A percentile compares a stretch with the other conserved stretches of the same genome.
Conservation (phyloP, 2,329 filamentous ascomycete genomes). For the Ceratocystis eucalypticola region DNA sequence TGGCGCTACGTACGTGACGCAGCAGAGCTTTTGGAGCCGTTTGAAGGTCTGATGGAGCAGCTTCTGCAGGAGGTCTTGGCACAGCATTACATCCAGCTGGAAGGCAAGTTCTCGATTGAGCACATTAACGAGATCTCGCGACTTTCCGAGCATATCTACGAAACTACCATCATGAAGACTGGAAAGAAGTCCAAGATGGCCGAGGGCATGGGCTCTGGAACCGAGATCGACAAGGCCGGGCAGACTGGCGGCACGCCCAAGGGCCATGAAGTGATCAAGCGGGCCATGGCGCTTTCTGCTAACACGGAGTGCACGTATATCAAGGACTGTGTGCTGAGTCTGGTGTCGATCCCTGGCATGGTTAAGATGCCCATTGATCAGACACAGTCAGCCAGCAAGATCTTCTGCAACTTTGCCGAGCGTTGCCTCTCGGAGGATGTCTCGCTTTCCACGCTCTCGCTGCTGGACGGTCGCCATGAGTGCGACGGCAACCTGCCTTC, state of each 20-base stretch:
- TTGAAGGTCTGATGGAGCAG: conserved; percentile 13
- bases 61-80: conserved; percentile 15
- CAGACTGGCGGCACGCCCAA: conserved; percentile 3
- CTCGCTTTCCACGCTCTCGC: conserved; percentile 13
- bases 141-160: conserved; percentile 9
- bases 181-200: not conserved
- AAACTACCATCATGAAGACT: conserved; percentile 1
- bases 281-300: conserved; percentile 8
- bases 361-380: conserved; percentile 6
- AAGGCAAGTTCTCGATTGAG: conserved; percentile 14
- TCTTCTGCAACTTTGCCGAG: conserved; percentile 13
- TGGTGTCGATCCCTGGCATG: conserved; percentile 14
- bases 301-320: conserved; percentile 15
- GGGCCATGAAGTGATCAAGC: conserved; percentile 7
- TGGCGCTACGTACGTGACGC: conserved; percentile 18
- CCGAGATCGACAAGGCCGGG: conserved; percentile 3
- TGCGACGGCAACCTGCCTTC: conserved; percentile 12
- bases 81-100: conserved; percentile 16
- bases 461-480: conserved; percentile 15
- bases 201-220: not conserved
- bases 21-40: conserved; percentile 15
- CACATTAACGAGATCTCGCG: conserved; percentile 14
- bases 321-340: conserved; percentile 14
- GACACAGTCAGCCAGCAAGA: conserved; percentile 7
- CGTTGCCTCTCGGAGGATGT: conserved; percentile 15